A percentile compares a stretch with the other conserved stretches of the same genome.
Conservation (phyloP, 306 rosid genomes). For the Gynostemma pentaphyllum region DNA sequence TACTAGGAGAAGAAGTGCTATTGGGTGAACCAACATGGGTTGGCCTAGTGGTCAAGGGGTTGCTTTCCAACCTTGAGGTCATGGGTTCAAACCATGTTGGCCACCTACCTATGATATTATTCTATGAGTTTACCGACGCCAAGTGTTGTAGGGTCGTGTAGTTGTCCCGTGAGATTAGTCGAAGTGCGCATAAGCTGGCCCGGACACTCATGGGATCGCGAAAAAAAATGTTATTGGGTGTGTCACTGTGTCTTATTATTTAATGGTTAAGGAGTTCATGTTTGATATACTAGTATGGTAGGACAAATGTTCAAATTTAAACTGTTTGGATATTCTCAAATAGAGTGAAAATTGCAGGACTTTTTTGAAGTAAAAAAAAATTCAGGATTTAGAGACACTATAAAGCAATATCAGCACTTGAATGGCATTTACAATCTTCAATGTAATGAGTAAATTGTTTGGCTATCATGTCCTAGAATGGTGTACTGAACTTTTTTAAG, state of each 20-base stretch:
- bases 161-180: no score
- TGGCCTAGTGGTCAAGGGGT: no score
- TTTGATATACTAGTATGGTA: conserved; percentile 3
- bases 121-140: no score
- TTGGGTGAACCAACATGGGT: not conserved
- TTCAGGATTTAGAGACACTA: no score
- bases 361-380: no score
- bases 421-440: not conserved
- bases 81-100: no score
- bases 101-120: no score
- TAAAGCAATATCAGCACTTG: not conserved
- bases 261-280: not conserved
- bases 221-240: not conserved
- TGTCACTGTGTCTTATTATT: no score
- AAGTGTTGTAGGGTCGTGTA: no score
- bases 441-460: not conserved
- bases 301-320: not conserved
- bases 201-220: no score
- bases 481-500: not conserved
- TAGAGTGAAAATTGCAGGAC: not conserved
- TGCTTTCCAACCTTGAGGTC: no score
- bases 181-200: no score
- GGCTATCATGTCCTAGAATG: not conserved
- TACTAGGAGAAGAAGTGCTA: not conserved
- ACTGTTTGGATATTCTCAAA: not conserved